Conservation (phyloP, 192 early-diverging fungal genomes). For the Coemansia sp. region DNA sequence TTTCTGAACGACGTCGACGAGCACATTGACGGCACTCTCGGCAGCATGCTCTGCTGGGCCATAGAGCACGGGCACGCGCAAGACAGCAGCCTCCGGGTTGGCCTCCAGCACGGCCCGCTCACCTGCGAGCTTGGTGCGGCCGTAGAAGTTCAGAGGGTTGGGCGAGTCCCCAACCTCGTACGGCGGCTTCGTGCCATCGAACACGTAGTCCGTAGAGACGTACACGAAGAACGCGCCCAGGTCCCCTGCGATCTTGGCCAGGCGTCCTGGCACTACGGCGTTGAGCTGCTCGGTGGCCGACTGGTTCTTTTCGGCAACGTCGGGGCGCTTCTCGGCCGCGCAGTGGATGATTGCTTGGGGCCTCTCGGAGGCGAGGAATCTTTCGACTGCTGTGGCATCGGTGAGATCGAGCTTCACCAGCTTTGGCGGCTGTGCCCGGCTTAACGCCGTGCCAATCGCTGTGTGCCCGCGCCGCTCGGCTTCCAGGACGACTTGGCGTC, state of each 20-base stretch:
- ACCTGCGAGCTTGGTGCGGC: conserved; percentile 74
- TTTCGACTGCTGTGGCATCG: conserved; percentile 50
- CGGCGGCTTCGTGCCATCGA: conserved; percentile 81
- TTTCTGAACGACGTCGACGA: conserved; percentile 60
- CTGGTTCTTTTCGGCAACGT: conserved; percentile 69
- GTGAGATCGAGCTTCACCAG: conserved; percentile 71
- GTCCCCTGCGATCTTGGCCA: conserved; percentile 57
- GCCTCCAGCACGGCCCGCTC: conserved; percentile 61
- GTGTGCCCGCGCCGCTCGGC: conserved; percentile 56
- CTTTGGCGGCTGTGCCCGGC: conserved; percentile 52
- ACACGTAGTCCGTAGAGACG: conserved; percentile 91
- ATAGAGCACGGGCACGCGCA: conserved; percentile 82
- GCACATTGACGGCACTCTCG: conserved; percentile 76
- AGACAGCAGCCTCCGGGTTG: conserved; percentile 60
- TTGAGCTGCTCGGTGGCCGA: conserved; percentile 66
- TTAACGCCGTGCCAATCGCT: conserved; percentile 73
- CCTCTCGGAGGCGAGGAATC: conserved; percentile 56
- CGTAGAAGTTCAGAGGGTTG: conserved; percentile 84
- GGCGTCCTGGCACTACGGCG: conserved; percentile 56
- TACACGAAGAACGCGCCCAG: conserved; percentile 67
- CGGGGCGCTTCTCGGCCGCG: conserved; percentile 83
- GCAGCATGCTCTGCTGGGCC: conserved; percentile 61
- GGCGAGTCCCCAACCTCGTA: conserved; percentile 67
- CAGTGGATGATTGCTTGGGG: conserved; percentile 75
- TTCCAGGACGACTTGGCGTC: conserved; percentile 64